A percentile compares a stretch with the other conserved stretches of the same genome.
phyloP scores from a whole-genome alignment of 2,329 filamentous ascomycete genomes.

The Phialocephala subalpina region DNA sequence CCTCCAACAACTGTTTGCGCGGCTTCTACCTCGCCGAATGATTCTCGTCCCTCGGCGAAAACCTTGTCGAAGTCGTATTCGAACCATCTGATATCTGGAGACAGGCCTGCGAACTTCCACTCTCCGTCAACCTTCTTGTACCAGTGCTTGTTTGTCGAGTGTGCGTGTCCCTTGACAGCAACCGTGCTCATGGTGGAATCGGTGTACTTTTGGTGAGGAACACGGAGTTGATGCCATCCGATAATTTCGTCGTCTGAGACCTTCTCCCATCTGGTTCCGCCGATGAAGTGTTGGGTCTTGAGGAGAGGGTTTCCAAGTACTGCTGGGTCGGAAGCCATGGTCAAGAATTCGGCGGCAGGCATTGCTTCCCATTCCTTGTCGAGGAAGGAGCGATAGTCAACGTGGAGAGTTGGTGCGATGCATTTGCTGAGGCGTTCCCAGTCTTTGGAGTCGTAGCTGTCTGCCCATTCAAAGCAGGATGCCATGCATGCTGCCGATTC shows the following conservation, averaged over 20 bases:
- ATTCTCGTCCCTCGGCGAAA: slow-evolving; percentile 30
- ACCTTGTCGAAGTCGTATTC: slow-evolving; percentile 36
- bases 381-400: slow-evolving; percentile 75
- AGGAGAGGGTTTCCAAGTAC: slow-evolving; percentile 68
- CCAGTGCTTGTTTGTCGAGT: slow-evolving; percentile 60
- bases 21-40: slow-evolving; percentile 18
- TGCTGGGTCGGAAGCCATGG: slow-evolving; percentile 61
- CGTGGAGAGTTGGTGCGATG: slow-evolving; percentile 65
- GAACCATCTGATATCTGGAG: slow-evolving; percentile 31
- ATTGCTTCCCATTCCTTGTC: slow-evolving; percentile 67
- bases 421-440: slow-evolving; percentile 66
- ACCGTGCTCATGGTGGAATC: slow-evolving; percentile 56
- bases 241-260: slow-evolving; percentile 63
- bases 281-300: slow-evolving; percentile 71
- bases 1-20: slow-evolving; percentile 7
- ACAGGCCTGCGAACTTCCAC: slow-evolving; percentile 35
- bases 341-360: slow-evolving; percentile 65
- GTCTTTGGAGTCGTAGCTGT: slow-evolving; percentile 71
- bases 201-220: slow-evolving; percentile 63
- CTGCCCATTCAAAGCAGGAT: slow-evolving; percentile 64
- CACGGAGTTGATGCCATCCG: slow-evolving; percentile 64
- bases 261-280: slow-evolving; percentile 64
- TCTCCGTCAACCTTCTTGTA: slow-evolving; percentile 64
- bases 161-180: slow-evolving; percentile 61
- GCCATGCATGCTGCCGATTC: slow-evolving; percentile 38